phyloP scores from a whole-genome alignment of 2,329 filamentous ascomycete species.

The Ceratocystis papillata region DNA sequence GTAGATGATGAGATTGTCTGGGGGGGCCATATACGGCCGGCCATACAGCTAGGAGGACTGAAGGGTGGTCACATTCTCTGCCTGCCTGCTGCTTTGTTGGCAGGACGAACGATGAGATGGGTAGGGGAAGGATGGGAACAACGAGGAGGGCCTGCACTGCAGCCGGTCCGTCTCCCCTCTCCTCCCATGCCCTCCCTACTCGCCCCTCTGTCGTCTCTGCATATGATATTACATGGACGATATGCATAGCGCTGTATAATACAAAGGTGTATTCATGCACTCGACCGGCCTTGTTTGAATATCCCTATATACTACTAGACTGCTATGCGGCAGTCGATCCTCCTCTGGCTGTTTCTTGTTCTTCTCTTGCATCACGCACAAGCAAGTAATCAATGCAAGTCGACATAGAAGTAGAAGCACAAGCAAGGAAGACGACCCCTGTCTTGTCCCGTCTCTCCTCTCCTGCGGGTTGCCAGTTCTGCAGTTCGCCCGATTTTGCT shows the following conservation, averaged over 20 bases:
- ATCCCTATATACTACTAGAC: not conserved
- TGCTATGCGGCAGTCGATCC: not conserved
- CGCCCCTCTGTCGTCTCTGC: not conserved
- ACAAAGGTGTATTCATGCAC: not conserved
- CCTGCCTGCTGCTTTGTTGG: not conserved
- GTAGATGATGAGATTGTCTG: not conserved
- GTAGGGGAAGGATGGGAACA: no score
- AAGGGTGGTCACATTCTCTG: not conserved
- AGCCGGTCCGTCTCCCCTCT: no score
- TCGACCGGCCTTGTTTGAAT: not conserved
- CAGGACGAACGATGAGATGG: no score
- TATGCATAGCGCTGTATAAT: not conserved
- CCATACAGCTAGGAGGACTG: not conserved
- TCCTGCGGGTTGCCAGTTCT: no score
- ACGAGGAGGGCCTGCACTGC: no score
- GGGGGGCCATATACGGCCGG: not conserved
- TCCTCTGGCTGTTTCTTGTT: not conserved
- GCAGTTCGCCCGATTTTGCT: not conserved
- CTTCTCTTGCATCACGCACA: conserved; percentile 13
- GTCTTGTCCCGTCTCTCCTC: no score
- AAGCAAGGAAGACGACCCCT: not conserved
- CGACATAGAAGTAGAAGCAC: not conserved
- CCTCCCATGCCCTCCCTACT: no score
- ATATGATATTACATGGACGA: not conserved
- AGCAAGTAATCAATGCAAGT: conserved; percentile 12